A percentile compares a stretch with the other conserved stretches of the same genome.
Conservation (phyloP, 1,284 basidiomycete species). For the Sphaerobolus stellatus region DNA sequence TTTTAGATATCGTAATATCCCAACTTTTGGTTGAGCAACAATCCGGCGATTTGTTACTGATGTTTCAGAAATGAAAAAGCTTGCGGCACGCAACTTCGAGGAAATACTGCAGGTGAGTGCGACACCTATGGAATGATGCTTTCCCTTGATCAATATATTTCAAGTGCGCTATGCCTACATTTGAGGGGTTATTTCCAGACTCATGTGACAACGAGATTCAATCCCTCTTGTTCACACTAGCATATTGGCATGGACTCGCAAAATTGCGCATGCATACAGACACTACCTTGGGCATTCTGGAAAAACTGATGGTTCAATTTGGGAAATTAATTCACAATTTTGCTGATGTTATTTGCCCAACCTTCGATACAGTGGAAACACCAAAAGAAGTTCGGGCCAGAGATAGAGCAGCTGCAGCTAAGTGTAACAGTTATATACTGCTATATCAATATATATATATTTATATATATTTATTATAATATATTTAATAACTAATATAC, state of each 20-base stretch:
- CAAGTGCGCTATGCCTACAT: conserved; percentile 28
- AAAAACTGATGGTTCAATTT: conserved; percentile 18
- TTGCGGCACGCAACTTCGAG: conserved; percentile 30
- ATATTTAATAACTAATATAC: too few relatives aligned
- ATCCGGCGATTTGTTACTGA: conserved; percentile 25
- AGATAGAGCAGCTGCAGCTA: background rate
- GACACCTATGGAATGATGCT: background rate
- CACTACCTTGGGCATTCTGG: conserved; percentile 18
- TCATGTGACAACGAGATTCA: conserved; percentile 20
- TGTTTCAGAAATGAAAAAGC: conserved; percentile 27
- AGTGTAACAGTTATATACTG: too few relatives aligned
- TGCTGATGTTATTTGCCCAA: conserved; percentile 13
- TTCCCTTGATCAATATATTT: conserved; percentile 11
- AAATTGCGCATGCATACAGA: conserved; percentile 33
- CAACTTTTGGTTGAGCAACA: conserved; percentile 21
- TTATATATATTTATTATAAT: too few relatives aligned
- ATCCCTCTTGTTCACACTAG: conserved; percentile 23
- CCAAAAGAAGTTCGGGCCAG: conserved; percentile 22
- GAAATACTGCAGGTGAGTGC: conserved; percentile 27
- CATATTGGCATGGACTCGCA: conserved; percentile 29
- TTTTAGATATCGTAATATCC: conserved; percentile 22
- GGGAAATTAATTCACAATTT: conserved; percentile 19
- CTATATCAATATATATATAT: too few relatives aligned
- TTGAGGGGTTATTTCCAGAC: conserved; percentile 29
- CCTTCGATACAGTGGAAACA: conserved; percentile 27